A percentile compares a stretch with the other conserved stretches of the same genome.
These are phyloP conservation scores for Apiospora koreana DNA, from an alignment of 2,329 filamentous ascomycete species.

Conservation along the genomic window DNA sequence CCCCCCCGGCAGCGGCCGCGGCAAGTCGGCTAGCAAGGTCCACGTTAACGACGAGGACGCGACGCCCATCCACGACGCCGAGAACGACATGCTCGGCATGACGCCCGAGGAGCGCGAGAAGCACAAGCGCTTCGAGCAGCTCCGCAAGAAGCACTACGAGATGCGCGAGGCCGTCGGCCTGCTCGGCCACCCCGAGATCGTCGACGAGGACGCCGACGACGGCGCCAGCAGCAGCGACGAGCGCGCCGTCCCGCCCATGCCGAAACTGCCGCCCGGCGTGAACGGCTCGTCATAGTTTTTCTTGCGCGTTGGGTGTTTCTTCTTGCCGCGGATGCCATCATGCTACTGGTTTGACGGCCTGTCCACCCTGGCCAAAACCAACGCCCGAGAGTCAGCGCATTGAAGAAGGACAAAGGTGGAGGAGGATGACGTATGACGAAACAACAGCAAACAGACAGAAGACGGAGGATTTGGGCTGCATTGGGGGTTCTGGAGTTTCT, in stretches of 20 bases:
- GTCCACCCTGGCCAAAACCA: too few species aligned
- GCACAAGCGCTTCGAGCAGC: slow-evolving; percentile 86
- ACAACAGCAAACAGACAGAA: neutral
- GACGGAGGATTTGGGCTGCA: neutral
- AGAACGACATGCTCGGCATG: slow-evolving; percentile 54
- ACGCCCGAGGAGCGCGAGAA: slow-evolving; percentile 81
- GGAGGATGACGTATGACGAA: neutral
- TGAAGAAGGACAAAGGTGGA: neutral
- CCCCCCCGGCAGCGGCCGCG: slow-evolving; percentile 32
- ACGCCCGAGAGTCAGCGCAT: neutral
- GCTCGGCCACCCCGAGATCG: slow-evolving; percentile 72
- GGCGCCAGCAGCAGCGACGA: slow-evolving; percentile 52
- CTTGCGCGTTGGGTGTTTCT: neutral
- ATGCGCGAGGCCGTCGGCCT: slow-evolving; percentile 93
- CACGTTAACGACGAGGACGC: slow-evolving; percentile 67
- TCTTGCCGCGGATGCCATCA: neutral
- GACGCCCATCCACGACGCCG: slow-evolving; percentile 61
- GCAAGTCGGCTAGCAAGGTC: slow-evolving; percentile 61
- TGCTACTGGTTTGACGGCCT: neutral
- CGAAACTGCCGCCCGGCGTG: slow-evolving; percentile 41
- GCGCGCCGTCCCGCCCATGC: slow-evolving; percentile 46
- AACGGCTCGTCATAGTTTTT: slow-evolving; percentile 25
- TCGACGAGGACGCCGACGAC: slow-evolving; percentile 61
- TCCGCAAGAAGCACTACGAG: slow-evolving; percentile 97
- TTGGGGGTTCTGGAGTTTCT: slow-evolving; percentile 5